phyloP scores from a whole-genome alignment of 306 rosid genomes.

The Abrus pulchellus region DNA sequence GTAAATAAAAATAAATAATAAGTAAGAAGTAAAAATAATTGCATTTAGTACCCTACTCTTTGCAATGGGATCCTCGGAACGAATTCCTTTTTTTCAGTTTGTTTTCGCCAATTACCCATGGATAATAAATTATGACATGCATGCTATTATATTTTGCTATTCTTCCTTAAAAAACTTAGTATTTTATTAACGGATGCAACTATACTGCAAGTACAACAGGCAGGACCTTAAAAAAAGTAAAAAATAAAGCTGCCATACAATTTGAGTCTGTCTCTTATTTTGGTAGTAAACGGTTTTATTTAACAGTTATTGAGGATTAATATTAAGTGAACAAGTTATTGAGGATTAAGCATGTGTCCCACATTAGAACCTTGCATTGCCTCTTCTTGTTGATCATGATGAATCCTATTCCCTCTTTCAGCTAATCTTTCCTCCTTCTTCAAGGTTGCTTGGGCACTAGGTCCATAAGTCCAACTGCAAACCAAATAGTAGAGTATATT shows the following conservation, averaged over 20 bases:
- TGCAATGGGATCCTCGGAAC: background rate
- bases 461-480: slow-evolving; percentile 80
- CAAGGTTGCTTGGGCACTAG: slow-evolving; percentile 42
- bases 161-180: background rate
- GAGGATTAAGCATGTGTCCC: background rate
- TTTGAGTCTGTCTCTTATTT: background rate
- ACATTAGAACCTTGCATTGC: slow-evolving; percentile 29
- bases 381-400: slow-evolving; percentile 37
- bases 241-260: background rate
- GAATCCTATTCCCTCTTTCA: slow-evolving; percentile 34
- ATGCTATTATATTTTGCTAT: background rate
- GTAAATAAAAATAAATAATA: no score
- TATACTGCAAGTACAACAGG: background rate
- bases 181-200: slow-evolving; percentile 1
- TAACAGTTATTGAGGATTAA: background rate
- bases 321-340: background rate
- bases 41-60: no score
- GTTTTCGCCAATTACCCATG: background rate
- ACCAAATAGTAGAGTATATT: slow-evolving; percentile 56
- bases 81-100: background rate
- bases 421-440: slow-evolving; percentile 42
- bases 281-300: background rate
- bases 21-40: no score
- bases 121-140: slow-evolving; percentile 13
- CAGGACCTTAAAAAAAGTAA: background rate